Conservation (phyloP, 176 grass and related monocot species). For the Musa itinerans region DNA sequence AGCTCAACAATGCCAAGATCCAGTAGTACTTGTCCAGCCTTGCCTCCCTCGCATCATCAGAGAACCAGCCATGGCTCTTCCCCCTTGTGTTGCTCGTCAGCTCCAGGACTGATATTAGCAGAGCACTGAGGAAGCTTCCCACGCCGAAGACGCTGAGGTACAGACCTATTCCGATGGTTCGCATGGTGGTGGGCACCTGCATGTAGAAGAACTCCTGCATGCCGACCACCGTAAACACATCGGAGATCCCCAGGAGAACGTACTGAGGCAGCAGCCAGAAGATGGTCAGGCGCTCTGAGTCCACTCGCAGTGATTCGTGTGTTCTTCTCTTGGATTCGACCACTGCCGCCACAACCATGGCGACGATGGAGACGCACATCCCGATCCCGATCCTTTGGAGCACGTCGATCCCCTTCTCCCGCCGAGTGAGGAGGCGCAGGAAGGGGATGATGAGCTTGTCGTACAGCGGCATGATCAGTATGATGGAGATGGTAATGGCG, state of each 20-base stretch:
- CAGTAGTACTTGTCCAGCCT: conserved; percentile 65
- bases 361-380: conserved; percentile 60
- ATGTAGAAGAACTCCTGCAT: conserved; percentile 97
- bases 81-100: conserved; percentile 20
- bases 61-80: conserved; percentile 49
- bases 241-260: conserved; percentile 56
- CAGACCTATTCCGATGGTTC: conserved; percentile 69
- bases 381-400: conserved; percentile 82
- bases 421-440: conserved; percentile 26
- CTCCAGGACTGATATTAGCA: conserved; percentile 52
- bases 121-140: conserved; percentile 61
- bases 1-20: conserved; percentile 58
- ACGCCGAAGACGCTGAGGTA: conserved; percentile 78
- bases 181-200: conserved; percentile 58
- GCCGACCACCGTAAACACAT: conserved; percentile 72
- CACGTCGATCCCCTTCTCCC: conserved; percentile 52
- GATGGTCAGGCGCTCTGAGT: conserved; percentile 25
- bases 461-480: conserved; percentile 78
- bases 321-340: conserved; percentile 42
- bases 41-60: conserved; percentile 50
- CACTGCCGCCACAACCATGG: conserved; percentile 46
- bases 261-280: conserved; percentile 83
- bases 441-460: conserved; percentile 53
- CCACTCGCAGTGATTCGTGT: not conserved
- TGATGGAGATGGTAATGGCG: conserved; percentile 67